Conservation (phyloP, 345 rosid species). For the Psidium friedrichsthalianum region DNA sequence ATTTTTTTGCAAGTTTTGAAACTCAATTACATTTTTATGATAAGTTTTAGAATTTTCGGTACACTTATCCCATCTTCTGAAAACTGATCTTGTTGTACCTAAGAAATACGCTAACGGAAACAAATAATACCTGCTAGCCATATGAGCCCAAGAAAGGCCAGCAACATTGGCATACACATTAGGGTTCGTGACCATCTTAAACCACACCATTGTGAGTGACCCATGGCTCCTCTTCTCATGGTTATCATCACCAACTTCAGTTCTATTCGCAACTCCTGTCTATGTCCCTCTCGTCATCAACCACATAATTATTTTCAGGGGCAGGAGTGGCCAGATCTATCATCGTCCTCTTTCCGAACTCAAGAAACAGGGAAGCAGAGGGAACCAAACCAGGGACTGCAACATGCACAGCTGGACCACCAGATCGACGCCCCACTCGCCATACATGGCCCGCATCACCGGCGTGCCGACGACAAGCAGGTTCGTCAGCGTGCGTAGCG, state of each 20-base stretch:
- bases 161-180: constrained; percentile 26
- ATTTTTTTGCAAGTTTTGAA: no score
- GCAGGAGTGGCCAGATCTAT: not conserved
- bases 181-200: constrained; percentile 34
- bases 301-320: no score
- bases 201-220: constrained; percentile 31
- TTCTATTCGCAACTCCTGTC: not conserved
- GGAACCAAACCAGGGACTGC: constrained; percentile 69
- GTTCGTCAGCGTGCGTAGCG: constrained; percentile 64
- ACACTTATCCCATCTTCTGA: no score
- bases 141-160: constrained; percentile 33
- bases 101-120: not conserved
- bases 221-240: constrained; percentile 12
- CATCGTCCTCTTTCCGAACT: constrained; percentile 27
- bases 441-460: constrained; percentile 63
- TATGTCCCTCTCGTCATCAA: not conserved
- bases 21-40: no score
- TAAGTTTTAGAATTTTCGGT: no score
- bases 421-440: constrained; percentile 49
- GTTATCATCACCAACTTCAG: not conserved
- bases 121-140: constrained; percentile 16
- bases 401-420: constrained; percentile 67
- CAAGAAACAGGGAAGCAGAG: constrained; percentile 51
- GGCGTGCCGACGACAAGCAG: constrained; percentile 74
- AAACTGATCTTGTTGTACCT: not conserved